These are phyloP conservation scores for Gossypium trilobum DNA, from an alignment of 441 rosid genomes.

Conservation along the genomic window DNA sequence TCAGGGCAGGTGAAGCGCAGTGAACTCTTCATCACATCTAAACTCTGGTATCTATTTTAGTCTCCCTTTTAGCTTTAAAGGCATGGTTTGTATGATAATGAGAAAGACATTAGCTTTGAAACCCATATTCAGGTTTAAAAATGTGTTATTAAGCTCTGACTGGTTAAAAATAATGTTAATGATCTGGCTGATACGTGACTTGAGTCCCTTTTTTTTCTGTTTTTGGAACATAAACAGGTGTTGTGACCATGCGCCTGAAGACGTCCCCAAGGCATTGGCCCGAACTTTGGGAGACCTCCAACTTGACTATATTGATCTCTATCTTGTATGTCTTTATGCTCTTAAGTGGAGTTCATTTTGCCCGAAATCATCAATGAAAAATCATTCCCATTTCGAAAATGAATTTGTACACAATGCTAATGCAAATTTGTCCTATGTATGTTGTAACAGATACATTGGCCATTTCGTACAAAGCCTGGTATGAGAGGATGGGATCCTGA, in stretches of 20 bases:
- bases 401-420: background rate
- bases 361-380: background rate
- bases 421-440: background rate
- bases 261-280: conserved; percentile 35
- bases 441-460: conserved; percentile 19
- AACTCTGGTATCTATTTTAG: conserved; percentile 32
- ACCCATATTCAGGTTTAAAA: too few species aligned
- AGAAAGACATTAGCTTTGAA: too few species aligned
- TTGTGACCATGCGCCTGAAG: conserved; percentile 42
- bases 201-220: background rate
- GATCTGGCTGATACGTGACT: background rate
- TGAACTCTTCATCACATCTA: conserved; percentile 43
- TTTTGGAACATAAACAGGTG: conserved; percentile 28
- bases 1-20: conserved; percentile 35
- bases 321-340: conserved; percentile 29
- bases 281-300: conserved; percentile 37
- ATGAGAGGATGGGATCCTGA: conserved; percentile 31
- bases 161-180: background rate
- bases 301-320: conserved; percentile 44
- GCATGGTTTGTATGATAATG: background rate
- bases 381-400: background rate
- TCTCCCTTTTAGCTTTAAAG: background rate
- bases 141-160: background rate
- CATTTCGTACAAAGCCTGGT: conserved; percentile 19
- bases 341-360: background rate